Conservation (phyloP, 2,329 filamentous ascomycete species). For the Fusarium irregulare region DNA sequence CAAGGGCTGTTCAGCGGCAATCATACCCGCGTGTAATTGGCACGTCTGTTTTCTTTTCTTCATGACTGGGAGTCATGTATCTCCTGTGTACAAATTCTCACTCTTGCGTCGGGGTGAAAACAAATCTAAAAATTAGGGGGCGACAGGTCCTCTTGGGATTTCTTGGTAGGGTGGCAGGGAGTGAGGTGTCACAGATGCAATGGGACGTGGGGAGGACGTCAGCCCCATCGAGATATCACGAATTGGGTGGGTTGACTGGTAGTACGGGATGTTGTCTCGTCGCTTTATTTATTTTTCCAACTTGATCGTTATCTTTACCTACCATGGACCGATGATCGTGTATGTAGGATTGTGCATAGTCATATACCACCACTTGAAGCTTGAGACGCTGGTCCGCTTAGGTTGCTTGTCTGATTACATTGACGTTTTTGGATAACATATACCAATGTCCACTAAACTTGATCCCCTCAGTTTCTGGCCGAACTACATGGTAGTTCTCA, state of each 20-base stretch:
- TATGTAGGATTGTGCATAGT: constrained; percentile 50
- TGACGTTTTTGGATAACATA: background rate
- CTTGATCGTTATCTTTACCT: constrained; percentile 44
- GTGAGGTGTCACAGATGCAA: constrained; percentile 32
- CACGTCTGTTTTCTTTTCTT: constrained; percentile 41
- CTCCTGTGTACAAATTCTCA: constrained; percentile 44
- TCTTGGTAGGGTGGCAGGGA: constrained; percentile 29
- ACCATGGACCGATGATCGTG: constrained; percentile 37
- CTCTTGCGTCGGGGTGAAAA: constrained; percentile 10
- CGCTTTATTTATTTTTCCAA: constrained; percentile 48
- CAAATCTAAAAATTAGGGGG: constrained; percentile 39
- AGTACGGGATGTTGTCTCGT: constrained; percentile 45
- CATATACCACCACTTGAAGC: constrained; percentile 43
- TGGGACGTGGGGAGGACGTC: constrained; percentile 15
- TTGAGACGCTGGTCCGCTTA: constrained; percentile 18
- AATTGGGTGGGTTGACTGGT: constrained; percentile 32
- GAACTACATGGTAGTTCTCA: background rate
- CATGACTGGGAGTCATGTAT: constrained; percentile 32
- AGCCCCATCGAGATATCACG: constrained; percentile 27
- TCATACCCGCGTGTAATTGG: constrained; percentile 38
- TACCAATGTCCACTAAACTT: background rate
- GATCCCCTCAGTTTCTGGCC: background rate
- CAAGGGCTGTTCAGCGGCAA: constrained; percentile 18
- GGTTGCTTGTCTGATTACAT: background rate
- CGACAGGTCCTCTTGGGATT: constrained; percentile 39